Base-by-base conservation (phyloP, 345 rosid genomes). In the Linum trigynum region DNA sequence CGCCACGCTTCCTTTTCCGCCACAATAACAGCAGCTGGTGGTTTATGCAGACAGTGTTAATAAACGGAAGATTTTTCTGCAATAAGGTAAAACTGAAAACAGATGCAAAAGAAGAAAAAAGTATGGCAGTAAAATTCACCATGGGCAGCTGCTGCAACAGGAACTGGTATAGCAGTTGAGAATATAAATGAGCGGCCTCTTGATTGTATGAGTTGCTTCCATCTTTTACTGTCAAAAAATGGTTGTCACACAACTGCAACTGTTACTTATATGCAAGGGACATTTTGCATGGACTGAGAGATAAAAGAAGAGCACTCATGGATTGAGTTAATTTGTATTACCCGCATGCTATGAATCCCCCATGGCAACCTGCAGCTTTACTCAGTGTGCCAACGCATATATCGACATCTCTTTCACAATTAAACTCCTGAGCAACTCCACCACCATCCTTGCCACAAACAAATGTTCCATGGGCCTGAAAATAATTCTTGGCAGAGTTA, bases 311-410 rank as follows among this genome's bases (percentile, higher is more conserved):
- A 8, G 14, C 8, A 16, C 42, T 63, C 10, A 15, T 38, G 42
- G 62, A 59, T 55, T 2, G 43, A 61, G 32, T 23, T 23, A 23
- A 23, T 23, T 23, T 23, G 32, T 23, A 23, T 23, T 77, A 91
- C 97, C 97, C 90, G 96, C 99, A 94, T 36, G 95, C 87, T 12
- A 94, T 78, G 76, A 90, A 94, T 72, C 99, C 99, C 38, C 99
- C 99, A 68, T 85, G 96, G 86, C 97, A 88, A 73, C 97, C 99
- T 48, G 90, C 99, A 45, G 99, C 99, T 69, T 94, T 94, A 74
- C 99, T 94, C 73, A 94, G 74, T 65, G 99, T 90, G 73, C 97
- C 99, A 40, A 92, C 74, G 59, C 92, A 88, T 76, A 90, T 65
- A 77, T 92, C 99, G 69, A 92, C 80, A 67, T 88, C 89, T 35